phyloP scores from a whole-genome alignment of 2,329 filamentous ascomycete genomes.

The Fusarium tricinctum region DNA sequence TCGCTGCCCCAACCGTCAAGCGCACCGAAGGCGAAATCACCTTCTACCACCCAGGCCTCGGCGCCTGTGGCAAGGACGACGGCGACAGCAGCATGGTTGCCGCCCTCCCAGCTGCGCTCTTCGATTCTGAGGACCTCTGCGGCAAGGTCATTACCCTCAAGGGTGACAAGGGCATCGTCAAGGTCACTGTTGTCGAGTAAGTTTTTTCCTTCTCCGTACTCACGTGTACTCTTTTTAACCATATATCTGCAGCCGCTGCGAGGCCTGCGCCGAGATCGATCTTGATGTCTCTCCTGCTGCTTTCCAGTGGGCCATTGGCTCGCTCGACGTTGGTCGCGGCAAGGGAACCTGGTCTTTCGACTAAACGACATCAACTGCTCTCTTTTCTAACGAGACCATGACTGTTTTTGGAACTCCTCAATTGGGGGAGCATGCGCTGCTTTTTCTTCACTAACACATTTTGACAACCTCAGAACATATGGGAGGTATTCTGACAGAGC shows the following conservation, averaged over 20 bases:
- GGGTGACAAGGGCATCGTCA: slow-evolving; percentile 62
- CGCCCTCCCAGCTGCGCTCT: slow-evolving; percentile 76
- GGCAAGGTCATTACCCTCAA: slow-evolving; percentile 74
- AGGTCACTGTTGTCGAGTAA: slow-evolving; percentile 75
- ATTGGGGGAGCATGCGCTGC: neutral
- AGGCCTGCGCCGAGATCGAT: slow-evolving; percentile 61
- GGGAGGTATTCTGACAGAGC: slow-evolving; percentile 18
- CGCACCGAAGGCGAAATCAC: slow-evolving; percentile 39
- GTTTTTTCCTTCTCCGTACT: neutral
- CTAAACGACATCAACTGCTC: slow-evolving; percentile 32
- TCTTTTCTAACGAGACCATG: slow-evolving; percentile 9
- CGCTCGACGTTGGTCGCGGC: slow-evolving; percentile 37
- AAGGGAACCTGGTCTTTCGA: slow-evolving; percentile 26
- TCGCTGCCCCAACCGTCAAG: slow-evolving; percentile 33
- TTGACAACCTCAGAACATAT: slow-evolving; percentile 30
- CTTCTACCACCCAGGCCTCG: slow-evolving; percentile 75
- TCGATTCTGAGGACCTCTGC: slow-evolving; percentile 72
- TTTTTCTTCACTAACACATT: slow-evolving; percentile 30
- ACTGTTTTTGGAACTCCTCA: slow-evolving; percentile 2
- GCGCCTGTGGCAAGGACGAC: slow-evolving; percentile 76
- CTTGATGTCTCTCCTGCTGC: slow-evolving; percentile 64
- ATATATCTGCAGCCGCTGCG: slow-evolving; percentile 62
- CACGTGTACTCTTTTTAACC: neutral
- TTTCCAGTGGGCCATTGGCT: slow-evolving; percentile 61
- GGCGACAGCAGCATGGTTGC: slow-evolving; percentile 70